phyloP scores from a whole-genome alignment of 495 filamentous ascomycete species.

The Aspergillus affinis region DNA sequence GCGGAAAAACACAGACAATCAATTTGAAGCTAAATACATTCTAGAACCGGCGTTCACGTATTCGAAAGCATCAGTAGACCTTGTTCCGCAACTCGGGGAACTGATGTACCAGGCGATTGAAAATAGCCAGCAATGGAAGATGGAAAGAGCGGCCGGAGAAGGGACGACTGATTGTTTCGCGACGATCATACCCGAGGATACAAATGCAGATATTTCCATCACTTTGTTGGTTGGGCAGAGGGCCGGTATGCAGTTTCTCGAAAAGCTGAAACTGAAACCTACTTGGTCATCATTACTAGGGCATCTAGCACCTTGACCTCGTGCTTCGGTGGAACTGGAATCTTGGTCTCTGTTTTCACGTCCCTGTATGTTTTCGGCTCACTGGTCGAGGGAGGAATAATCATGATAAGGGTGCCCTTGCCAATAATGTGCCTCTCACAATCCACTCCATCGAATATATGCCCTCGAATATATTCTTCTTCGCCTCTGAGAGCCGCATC shows the following conservation, averaged over 20 bases:
- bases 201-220: not conserved
- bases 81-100: not conserved
- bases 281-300: not conserved
- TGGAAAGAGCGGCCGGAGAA: not conserved
- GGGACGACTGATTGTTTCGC: not conserved
- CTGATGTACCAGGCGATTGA: not conserved
- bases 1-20: no score
- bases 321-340: not conserved
- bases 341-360: no score
- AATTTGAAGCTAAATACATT: no score
- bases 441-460: no score
- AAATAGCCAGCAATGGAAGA: not conserved
- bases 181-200: not conserved
- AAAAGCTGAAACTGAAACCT: not conserved
- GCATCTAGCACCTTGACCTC: not conserved
- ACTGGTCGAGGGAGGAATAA: no score
- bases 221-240: not conserved
- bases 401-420: no score
- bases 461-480: no score
- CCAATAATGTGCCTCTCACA: no score
- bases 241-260: not conserved
- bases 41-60: not conserved
- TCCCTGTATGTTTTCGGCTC: no score
- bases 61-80: not conserved
- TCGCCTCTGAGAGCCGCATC: no score